phyloP scores from a whole-genome alignment of 345 rosid species.

The Eucalyptus lansdowneana region DNA sequence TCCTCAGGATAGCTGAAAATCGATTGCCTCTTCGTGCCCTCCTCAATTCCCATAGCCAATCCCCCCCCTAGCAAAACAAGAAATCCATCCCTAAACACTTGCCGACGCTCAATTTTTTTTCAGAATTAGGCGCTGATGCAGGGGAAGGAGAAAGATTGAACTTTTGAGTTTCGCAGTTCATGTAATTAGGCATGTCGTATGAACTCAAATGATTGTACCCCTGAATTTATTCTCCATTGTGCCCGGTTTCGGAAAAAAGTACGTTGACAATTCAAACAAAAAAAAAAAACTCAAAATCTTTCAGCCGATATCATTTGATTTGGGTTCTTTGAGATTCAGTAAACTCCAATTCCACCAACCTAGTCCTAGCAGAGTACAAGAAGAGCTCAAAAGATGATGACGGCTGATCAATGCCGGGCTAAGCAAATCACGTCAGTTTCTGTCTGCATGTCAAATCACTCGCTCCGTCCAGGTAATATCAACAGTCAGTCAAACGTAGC shows the following conservation, averaged over 20 bases:
- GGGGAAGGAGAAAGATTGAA: not conserved
- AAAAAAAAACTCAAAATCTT: not conserved
- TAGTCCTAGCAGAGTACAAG: not conserved
- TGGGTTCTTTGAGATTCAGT: not conserved
- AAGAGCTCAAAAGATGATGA: not conserved
- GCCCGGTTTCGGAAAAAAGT: not conserved
- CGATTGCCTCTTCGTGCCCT: slow-evolving; percentile 47
- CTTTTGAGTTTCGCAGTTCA: not conserved
- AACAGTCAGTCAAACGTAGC: not conserved
- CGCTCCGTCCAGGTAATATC: not conserved
- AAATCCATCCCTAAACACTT: not conserved
- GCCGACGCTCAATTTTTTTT: not conserved
- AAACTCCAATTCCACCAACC: not conserved
- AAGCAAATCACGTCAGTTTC: not conserved
- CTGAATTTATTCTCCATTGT: not conserved
- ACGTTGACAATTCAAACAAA: not conserved
- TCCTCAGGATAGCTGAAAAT: slow-evolving; percentile 65
- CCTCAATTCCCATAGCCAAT: slow-evolving; percentile 48
- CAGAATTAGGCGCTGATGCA: not conserved
- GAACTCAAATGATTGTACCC: not conserved
- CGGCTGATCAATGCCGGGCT: not conserved
- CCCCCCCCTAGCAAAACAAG: slow-evolving; percentile 24
- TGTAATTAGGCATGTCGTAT: not conserved
- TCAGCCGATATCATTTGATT: not conserved
- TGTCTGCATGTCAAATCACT: not conserved